Evolutionary conservation across 176 grass and related monocot species (phyloP).

Genomic region (Zoysia pacifica): DNA sequence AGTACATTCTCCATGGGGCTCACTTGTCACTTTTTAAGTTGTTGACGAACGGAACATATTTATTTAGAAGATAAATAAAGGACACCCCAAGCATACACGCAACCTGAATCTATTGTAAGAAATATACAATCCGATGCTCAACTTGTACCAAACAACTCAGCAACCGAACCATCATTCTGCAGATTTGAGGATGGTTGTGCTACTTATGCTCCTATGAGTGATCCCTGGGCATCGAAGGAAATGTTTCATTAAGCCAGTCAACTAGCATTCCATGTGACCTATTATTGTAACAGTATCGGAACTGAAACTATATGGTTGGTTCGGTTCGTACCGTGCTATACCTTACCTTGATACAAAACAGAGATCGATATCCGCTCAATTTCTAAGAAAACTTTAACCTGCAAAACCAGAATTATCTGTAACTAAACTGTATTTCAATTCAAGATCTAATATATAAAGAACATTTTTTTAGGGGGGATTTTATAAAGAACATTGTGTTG

Average conservation of each 20-base stretch:
- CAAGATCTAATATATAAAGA: neutral
- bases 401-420: slow-evolving; percentile 32
- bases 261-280: slow-evolving; percentile 16
- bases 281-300: neutral
- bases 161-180: slow-evolving; percentile 29
- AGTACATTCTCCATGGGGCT: neutral
- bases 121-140: slow-evolving; percentile 16
- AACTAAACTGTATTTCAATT: neutral
- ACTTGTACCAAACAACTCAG: slow-evolving; percentile 29
- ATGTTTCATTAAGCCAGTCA: slow-evolving; percentile 22
- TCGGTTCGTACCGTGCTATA: neutral
- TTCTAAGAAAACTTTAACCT: slow-evolving; percentile 35
- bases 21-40: slow-evolving; percentile 30
- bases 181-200: neutral
- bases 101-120: slow-evolving; percentile 7
- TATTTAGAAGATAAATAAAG: slow-evolving; percentile 19
- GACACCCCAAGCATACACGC: neutral
- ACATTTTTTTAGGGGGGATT: neutral
- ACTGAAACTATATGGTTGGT: slow-evolving; percentile 13
- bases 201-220: neutral
- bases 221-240: neutral
- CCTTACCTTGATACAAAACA: slow-evolving; percentile 34
- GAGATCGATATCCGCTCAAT: neutral
- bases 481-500: neutral
- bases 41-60: slow-evolving; percentile 16